Conservation (phyloP, 768 basidiomycete species). For the Hericium alpestre region DNA sequence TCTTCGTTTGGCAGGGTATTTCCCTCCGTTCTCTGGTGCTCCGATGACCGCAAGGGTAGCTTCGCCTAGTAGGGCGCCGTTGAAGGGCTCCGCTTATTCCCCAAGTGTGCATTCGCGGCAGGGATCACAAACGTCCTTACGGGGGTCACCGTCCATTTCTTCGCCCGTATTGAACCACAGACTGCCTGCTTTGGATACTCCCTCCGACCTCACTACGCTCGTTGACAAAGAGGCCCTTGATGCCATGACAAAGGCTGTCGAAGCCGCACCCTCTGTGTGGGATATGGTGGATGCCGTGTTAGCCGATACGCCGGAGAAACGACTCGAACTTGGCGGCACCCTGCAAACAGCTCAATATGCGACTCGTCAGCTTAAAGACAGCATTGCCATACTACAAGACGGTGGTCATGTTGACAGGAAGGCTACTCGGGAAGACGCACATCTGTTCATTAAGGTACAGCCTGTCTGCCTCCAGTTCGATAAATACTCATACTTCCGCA, state of each 20-base stretch:
- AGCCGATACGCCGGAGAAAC: conserved; percentile 30
- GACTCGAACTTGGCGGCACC: conserved; percentile 37
- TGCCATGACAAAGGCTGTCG: conserved; percentile 68
- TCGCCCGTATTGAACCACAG: conserved; percentile 28
- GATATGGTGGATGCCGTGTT: conserved; percentile 66
- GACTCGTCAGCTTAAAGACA: conserved; percentile 51
- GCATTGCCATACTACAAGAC: conserved; percentile 48
- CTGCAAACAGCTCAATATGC: conserved; percentile 53
- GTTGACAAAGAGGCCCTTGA: conserved; percentile 74
- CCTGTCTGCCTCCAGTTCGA: neutral
- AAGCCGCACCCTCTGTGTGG: conserved; percentile 77
- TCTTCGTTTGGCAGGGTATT: conserved; percentile 16
- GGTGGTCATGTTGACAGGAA: conserved; percentile 46
- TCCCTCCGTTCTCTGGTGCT: conserved; percentile 1
- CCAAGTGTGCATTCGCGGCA: conserved; percentile 30
- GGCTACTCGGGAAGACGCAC: conserved; percentile 65
- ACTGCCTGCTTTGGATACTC: conserved; percentile 33
- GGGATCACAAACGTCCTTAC: conserved; percentile 32
- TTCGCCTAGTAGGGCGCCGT: neutral
- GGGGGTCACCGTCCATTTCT: conserved; percentile 28
- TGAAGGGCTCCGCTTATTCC: conserved; percentile 2
- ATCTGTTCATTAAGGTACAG: conserved; percentile 70
- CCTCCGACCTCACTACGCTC: conserved; percentile 46
- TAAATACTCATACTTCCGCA: conserved; percentile 16
- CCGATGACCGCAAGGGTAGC: neutral